These are phyloP conservation scores for Saraca asoca DNA, from an alignment of 331 rosid species.

Conservation along the genomic window DNA sequence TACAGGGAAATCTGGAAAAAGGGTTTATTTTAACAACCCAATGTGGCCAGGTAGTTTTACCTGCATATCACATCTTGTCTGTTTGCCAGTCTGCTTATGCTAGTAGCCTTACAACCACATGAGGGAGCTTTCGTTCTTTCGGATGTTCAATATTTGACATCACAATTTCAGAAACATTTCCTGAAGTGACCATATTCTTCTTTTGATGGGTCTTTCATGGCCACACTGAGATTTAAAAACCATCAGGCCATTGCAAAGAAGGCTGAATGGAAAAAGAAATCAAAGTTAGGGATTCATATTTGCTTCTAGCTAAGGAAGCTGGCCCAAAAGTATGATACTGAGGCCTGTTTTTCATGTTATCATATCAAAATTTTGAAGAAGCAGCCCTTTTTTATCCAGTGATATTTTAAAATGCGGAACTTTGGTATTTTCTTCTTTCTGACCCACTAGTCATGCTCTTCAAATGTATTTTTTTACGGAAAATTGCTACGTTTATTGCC, in stretches of 20 bases:
- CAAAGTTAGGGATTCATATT: conserved; percentile 5
- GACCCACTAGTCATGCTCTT: background rate
- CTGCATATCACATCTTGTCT: background rate
- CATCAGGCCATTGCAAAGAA: background rate
- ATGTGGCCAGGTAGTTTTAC: conserved; percentile 93
- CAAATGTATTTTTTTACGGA: background rate
- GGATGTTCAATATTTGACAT: conserved; percentile 16
- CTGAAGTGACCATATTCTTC: background rate
- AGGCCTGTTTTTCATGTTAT: background rate
- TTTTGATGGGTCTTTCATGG: conserved; percentile 14
- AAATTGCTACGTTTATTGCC: background rate
- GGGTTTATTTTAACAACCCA: conserved; percentile 84
- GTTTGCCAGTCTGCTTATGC: background rate
- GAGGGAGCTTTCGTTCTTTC: conserved; percentile 7
- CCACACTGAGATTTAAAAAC: background rate
- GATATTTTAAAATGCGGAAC: background rate
- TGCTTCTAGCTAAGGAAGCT: conserved; percentile 6
- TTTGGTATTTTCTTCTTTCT: background rate
- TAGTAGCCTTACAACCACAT: conserved; percentile 5
- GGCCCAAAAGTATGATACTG: background rate
- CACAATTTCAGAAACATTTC: conserved; percentile 3
- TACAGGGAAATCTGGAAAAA: conserved; percentile 57
- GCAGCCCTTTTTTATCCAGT: background rate
- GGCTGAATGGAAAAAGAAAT: background rate
- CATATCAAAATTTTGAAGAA: conserved; percentile 10